Base-by-base conservation (phyloP, 441 rosid genomes). In the Arabidopsis lyrata region DNA sequence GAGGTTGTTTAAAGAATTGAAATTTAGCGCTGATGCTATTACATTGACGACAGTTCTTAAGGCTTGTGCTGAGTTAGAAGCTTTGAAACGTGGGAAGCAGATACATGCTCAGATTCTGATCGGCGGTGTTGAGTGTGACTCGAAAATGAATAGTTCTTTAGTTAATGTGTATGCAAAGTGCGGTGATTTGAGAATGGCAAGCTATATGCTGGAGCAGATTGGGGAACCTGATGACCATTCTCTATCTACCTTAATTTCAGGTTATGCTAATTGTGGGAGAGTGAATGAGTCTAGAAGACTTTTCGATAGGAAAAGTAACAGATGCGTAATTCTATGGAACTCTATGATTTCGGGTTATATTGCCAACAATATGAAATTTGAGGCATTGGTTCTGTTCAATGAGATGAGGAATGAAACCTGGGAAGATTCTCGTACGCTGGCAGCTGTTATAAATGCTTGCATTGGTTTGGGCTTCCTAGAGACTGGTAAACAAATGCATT, bases 281-380 rank as follows among this genome's bases (percentile, higher is more conserved):
- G 84, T 86, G 78, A 66, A 42, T 58, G 92, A 87, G 72, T 88
- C 95, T 4, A 84, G 83, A 75, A 80, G 75, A 63, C 48, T 88
- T 65, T 86, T 93, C 66, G 68, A 79, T 49, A 77, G 36, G 72
- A 82, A 14, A 53, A 74, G 55, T 61, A 78, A 76, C 68, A 75
- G 75, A 35, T 81, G 91, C 54, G 75, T 76, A n/a, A 83, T 78
- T 67, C 52, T 88, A 12, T 93, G 97, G 95, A 90, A 93, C 81
- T 87, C 95, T 12, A 73, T 93, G 86, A 86, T 93, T 54, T 85
- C 94, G 13, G 95, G 97, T 14, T 83, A 84, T 74, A 81, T 89
- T 77, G 70, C 79, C 42, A 91, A 87, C 69, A 58, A 80, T 38
- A 83, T 87, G 75, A 89, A 80, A 66, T 48, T 63, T 39, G 71